Percentiles rank a stretch among this genome's conserved stretches.
Evolutionary conservation across 257 asterid genomes (phyloP).

Genomic region (Cruciata laevipes): DNA sequence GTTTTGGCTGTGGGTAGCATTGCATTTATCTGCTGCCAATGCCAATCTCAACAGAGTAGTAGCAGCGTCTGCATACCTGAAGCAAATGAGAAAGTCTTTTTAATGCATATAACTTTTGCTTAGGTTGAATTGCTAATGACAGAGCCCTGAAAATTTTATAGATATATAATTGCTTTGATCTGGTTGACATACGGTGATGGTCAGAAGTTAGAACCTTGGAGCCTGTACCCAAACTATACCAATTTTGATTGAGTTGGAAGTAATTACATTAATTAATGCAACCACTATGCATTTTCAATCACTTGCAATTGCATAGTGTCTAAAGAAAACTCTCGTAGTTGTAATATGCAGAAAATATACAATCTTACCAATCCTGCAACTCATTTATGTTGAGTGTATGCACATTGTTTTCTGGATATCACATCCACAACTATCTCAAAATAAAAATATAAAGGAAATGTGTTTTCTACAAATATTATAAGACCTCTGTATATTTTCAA

Average conservation of each 20-base stretch:
- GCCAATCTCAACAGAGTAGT: conserved; percentile 59
- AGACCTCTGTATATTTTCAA: not conserved
- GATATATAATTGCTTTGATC: not conserved
- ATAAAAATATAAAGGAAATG: too few relatives aligned
- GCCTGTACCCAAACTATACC: not conserved
- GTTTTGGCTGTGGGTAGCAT: conserved; percentile 91
- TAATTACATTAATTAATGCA: not conserved
- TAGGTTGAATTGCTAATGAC: not conserved
- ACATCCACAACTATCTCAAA: too few relatives aligned
- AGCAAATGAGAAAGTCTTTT: conserved; percentile 18
- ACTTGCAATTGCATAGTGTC: not conserved
- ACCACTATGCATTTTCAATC: not conserved
- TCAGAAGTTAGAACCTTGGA: not conserved
- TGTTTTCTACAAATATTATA: not conserved
- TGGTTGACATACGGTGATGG: not conserved
- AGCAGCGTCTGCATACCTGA: conserved; percentile 91
- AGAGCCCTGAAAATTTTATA: not conserved
- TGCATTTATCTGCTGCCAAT: conserved; percentile 82
- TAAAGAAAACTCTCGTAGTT: not conserved
- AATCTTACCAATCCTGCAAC: not conserved
- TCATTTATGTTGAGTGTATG: not conserved
- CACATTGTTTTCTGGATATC: too few relatives aligned
- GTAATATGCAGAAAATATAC: not conserved
- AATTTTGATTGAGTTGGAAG: not conserved
- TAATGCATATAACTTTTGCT: not conserved